Evolutionary conservation across 306 rosid genomes (phyloP).

Genomic region (Inga leiocalycina): DNA sequence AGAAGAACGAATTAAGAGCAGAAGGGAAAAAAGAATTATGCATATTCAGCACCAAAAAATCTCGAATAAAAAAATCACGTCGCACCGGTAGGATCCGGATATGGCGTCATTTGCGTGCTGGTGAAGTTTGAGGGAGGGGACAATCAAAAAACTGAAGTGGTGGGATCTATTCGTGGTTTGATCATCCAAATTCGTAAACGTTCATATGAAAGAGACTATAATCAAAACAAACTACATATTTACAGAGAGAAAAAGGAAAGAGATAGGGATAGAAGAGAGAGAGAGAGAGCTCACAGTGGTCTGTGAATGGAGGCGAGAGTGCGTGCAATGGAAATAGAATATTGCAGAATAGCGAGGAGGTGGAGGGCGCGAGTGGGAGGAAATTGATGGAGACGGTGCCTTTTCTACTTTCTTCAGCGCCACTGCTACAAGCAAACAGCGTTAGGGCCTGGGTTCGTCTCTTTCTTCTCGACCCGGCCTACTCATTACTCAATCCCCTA

Average conservation of each 20-base stretch:
- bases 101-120: slow-evolving; percentile 37
- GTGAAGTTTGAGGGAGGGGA: slow-evolving; percentile 26
- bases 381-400: not conserved
- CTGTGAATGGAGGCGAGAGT: slow-evolving; percentile 26
- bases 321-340: not conserved
- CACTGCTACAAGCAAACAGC: slow-evolving; percentile 39
- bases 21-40: not conserved
- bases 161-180: slow-evolving; percentile 29
- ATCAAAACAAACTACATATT: not conserved
- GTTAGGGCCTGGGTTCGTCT: slow-evolving; percentile 20
- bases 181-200: slow-evolving; percentile 29
- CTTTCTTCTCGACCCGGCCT: not conserved
- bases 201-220: not conserved
- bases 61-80: not conserved
- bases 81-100: slow-evolving; percentile 47
- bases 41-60: not conserved
- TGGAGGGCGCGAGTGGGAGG: slow-evolving; percentile 12
- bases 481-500: not conserved
- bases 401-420: slow-evolving; percentile 34
- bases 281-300: slow-evolving; percentile 33
- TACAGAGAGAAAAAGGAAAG: not conserved
- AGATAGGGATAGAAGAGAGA: not conserved
- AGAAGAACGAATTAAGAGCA: not conserved
- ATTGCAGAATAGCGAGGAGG: not conserved
- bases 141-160: slow-evolving; percentile 17